Percentiles rank a stretch among this genome's conserved stretches.
phyloP scores from a whole-genome alignment of 169 alveolate genomes.

The Perkinsus marinus region DNA sequence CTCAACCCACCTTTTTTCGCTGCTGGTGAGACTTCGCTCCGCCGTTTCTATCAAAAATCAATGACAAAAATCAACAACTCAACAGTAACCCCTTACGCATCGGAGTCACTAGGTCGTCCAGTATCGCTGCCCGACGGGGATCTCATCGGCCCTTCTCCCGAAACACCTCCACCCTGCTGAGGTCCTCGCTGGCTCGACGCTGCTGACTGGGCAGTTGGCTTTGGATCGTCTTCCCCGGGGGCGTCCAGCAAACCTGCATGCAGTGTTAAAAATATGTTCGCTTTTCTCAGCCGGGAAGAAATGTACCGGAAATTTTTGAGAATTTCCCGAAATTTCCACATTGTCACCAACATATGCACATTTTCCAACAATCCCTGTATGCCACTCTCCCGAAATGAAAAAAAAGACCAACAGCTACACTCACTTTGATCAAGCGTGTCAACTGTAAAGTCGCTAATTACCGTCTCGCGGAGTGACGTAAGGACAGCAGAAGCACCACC shows the following conservation, averaged over 20 bases:
- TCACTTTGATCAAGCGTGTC: not conserved
- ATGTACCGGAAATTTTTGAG: too few species aligned
- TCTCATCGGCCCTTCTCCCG: not conserved
- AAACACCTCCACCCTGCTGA: not conserved
- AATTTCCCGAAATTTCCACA: too few species aligned
- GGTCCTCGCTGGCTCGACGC: too few species aligned
- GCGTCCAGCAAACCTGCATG: not conserved
- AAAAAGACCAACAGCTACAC: not conserved
- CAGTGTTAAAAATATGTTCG: too few species aligned
- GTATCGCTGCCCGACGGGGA: not conserved
- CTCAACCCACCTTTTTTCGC: not conserved
- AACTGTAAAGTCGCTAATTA: not conserved
- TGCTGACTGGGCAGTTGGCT: not conserved
- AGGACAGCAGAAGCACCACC: not conserved
- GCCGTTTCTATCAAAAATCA: not conserved
- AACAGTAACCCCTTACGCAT: not conserved
- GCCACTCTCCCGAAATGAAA: too few species aligned
- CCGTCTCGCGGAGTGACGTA: not conserved
- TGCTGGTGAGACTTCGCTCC: not conserved
- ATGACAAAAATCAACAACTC: not conserved
- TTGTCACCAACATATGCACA: too few species aligned
- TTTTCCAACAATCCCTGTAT: too few species aligned
- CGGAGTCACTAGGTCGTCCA: not conserved
- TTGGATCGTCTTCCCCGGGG: not conserved
- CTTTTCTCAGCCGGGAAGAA: too few species aligned